Evolutionary conservation across 345 rosid species (phyloP).

Genomic region (Draba incana): DNA sequence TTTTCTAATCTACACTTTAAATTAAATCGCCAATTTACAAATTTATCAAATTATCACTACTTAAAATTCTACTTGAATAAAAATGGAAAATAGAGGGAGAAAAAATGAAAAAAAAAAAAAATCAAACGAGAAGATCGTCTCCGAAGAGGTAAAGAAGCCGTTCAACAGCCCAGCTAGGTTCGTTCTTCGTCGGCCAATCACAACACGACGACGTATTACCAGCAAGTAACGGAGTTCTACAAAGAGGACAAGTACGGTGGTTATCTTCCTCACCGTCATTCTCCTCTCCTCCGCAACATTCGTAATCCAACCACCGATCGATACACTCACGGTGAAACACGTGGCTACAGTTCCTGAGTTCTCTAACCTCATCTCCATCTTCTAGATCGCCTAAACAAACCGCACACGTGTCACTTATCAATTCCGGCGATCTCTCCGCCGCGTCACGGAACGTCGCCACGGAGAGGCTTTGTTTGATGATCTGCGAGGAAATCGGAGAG

Average conservation of each 20-base stretch:
- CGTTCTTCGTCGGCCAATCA: slow-evolving; percentile 47
- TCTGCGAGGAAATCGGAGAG: slow-evolving; percentile 48
- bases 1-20: background rate
- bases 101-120: background rate
- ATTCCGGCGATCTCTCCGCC: slow-evolving; percentile 41
- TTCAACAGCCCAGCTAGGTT: slow-evolving; percentile 97
- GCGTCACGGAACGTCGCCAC: slow-evolving; percentile 65
- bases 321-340: slow-evolving; percentile 89
- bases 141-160: slow-evolving; percentile 86
- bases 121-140: slow-evolving; percentile 67
- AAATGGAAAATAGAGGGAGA: background rate
- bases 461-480: slow-evolving; percentile 58
- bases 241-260: slow-evolving; percentile 77
- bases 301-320: slow-evolving; percentile 87
- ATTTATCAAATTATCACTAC: background rate
- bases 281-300: slow-evolving; percentile 47
- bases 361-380: slow-evolving; percentile 69
- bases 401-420: slow-evolving; percentile 65
- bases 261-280: slow-evolving; percentile 49
- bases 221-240: slow-evolving; percentile 79
- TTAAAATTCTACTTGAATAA: slow-evolving; percentile 3
- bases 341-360: slow-evolving; percentile 84
- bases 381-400: slow-evolving; percentile 67
- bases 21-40: slow-evolving; percentile 1
- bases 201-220: slow-evolving; percentile 31